Evolutionary conservation across 1,284 basidiomycete genomes (phyloP), one percentile per base, ranked within the genome.

Genomic region (Gymnopus androsaceus): DNA sequence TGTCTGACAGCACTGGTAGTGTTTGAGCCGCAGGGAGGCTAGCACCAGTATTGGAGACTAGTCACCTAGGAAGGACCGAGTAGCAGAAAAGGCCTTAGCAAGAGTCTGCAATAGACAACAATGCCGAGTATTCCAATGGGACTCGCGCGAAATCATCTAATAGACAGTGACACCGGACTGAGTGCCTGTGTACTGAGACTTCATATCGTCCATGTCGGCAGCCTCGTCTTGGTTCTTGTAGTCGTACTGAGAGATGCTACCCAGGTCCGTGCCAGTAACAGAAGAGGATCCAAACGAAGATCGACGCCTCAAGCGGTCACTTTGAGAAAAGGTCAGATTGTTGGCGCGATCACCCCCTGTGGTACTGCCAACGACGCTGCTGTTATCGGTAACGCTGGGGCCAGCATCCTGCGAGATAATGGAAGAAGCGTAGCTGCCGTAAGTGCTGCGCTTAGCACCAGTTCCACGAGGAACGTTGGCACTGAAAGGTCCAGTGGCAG

Each of bases 351-450:
- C 78, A 45, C 75, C 73, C 53, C 73, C 72, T 27, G 75, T 65
- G 23, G 67, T 67, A 58, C 80, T 77, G 34, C 83, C 83, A 57
- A 84, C 72, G 56, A 88, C 82, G 64, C 83, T 86, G 57, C 79
- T 77, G 52, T 74, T 76, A 62, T 88, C 87, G 14, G 81, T 79
- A 48, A 77, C 72, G 54, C 69, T 80, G 4, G 82, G 80, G 1
- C 88, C 89, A 34, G 79, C 83, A 71, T 95, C 92, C 69, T 95
- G 94, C 34, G 94, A 95, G 60, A 94, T 88, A 69, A 95, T 92
- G 14, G 92, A 95, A 37, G 88, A 90, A 2, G 93, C 94, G 68
- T 97, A 96, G 62, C 89, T 90, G 57, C 85, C 84, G 63, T 93
- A 94, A 2, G 79, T 80, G 66, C 85, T 86, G 51, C 90, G 86